Base-by-base conservation (phyloP, 2,329 filamentous ascomycete species). In the Orbilia javanica region DNA sequence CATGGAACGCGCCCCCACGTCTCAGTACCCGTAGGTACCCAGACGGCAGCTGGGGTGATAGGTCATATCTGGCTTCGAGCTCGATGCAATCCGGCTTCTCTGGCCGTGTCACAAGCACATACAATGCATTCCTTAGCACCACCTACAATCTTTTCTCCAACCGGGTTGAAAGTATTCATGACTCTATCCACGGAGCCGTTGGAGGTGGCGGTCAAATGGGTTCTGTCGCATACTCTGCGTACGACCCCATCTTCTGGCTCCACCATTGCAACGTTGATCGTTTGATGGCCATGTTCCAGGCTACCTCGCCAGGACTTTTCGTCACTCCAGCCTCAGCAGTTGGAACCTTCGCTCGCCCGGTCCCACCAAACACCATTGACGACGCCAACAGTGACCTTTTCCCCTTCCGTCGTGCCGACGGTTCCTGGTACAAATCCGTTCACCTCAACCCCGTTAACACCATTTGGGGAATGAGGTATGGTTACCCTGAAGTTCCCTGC, bases 141-240 rank as follows among this genome's bases (percentile, higher is more conserved):
- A 63, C 39, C 25, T 81, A 81, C 70, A 74, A 78, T 63, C 57
- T 25, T 34, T 81, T 79, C 78, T 80, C 74, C 44, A 81, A 72
- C 53, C 42, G 52, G n/a, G 39, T 87, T 2, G 86, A 88, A 76
- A 83, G 83, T 25, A 80, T 87, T 22, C 86, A 88, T 79, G 86
- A 86, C 80, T 83, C 82, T 31, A 84, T 87, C 36, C 86, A 87
- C 79, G 87, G 87, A 34, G 86, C 88, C 60, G 86, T 87, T 2
- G 92, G 88, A 34, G 86, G 84, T 84, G 87, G 66, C 83, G 84
- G 74, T 86, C 87, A 78, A 13, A 72, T 78, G 62, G 53, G 63
- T 8, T 27, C 11, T 5, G 42, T 39, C 91, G 91, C 1, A 91
- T 93, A 79, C 46, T 77, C 81, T 27, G 80, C 81, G 15, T 82